Percentiles rank a stretch among this genome's conserved stretches.
These are phyloP conservation scores for Phialemoniopsis sp. DNA, from an alignment of 2,329 filamentous ascomycete species.

Conservation along the genomic window DNA sequence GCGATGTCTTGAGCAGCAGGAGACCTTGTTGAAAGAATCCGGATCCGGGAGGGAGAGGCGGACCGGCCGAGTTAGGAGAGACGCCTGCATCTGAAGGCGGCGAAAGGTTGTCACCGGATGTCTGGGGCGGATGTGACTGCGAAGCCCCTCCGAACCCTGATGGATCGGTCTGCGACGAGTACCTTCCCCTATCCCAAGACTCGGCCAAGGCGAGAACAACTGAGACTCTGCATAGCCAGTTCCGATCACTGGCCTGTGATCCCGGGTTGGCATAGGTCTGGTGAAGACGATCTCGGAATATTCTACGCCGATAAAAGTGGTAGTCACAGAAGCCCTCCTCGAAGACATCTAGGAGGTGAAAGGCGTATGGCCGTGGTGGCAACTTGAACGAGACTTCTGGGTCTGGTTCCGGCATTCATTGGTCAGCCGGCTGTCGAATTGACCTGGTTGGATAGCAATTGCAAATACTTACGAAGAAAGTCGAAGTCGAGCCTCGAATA, in stretches of 20 bases:
- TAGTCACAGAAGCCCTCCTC: conserved; percentile 14
- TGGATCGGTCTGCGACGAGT: too few relatives aligned
- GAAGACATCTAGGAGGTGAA: conserved; percentile 9
- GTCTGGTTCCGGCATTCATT: too few relatives aligned
- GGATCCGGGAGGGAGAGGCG: conserved; percentile 6
- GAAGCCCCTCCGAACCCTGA: too few relatives aligned
- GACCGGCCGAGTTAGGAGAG: background rate
- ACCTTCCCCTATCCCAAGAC: conserved; percentile 7
- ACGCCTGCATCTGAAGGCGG: background rate
- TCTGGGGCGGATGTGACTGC: background rate
- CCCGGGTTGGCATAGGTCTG: conserved; percentile 9
- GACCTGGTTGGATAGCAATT: background rate
- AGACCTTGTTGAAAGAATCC: conserved; percentile 11
- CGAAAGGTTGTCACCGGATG: background rate
- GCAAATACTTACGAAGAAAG: conserved; percentile 6
- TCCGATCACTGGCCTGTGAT: conserved; percentile 11
- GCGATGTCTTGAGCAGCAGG: conserved; percentile 6
- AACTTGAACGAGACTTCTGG: conserved; percentile 10
- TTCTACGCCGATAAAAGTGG: conserved; percentile 11
- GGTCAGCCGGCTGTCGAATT: background rate
- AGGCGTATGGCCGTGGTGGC: conserved; percentile 9
- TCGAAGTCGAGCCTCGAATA: conserved; percentile 12
- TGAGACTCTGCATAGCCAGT: conserved; percentile 12
- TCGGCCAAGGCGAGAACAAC: conserved; percentile 12
- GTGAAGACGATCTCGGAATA: conserved; percentile 7